A percentile compares a stretch with the other conserved stretches of the same genome.
phyloP scores from a whole-genome alignment of 2,329 filamentous ascomycete species.

The Teratosphaeria epicoccoides region DNA sequence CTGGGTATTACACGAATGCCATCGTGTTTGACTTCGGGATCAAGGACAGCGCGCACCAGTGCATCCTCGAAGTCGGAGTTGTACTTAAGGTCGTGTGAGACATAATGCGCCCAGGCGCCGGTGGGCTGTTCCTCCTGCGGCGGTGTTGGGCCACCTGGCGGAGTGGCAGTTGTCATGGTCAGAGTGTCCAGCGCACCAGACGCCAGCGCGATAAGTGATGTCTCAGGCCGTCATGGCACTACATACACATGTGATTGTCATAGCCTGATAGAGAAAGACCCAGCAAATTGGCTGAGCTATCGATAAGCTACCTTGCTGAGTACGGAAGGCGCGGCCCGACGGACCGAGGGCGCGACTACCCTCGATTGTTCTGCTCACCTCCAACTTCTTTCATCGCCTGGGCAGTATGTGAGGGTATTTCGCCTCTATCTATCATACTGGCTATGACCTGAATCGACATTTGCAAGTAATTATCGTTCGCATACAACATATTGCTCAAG shows the following conservation, averaged over 20 bases:
- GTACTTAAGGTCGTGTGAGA: constrained; percentile 35
- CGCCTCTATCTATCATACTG: no score
- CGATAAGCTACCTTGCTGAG: not conserved
- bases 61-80: constrained; percentile 35
- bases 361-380: no score
- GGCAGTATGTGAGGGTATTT: no score
- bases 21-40: constrained; percentile 16
- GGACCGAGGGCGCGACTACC: not conserved
- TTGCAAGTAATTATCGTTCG: no score
- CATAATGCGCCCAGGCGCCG: constrained; percentile 28
- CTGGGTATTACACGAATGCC: constrained; percentile 20
- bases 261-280: not conserved
- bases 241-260: not conserved
- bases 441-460: no score
- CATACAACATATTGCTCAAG: no score
- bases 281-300: not conserved
- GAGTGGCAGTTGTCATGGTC: not conserved
- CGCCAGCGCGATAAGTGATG: no score
- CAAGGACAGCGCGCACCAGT: constrained; percentile 31
- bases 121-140: constrained; percentile 14
- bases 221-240: no score
- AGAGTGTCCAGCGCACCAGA: not conserved
- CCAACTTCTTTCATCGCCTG: no score
- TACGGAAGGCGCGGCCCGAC: not conserved
- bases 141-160: constrained; percentile 7